These are phyloP conservation scores for Apiotrichum domesticum DNA, from an alignment of 1,284 basidiomycete species.

Conservation along the genomic window DNA sequence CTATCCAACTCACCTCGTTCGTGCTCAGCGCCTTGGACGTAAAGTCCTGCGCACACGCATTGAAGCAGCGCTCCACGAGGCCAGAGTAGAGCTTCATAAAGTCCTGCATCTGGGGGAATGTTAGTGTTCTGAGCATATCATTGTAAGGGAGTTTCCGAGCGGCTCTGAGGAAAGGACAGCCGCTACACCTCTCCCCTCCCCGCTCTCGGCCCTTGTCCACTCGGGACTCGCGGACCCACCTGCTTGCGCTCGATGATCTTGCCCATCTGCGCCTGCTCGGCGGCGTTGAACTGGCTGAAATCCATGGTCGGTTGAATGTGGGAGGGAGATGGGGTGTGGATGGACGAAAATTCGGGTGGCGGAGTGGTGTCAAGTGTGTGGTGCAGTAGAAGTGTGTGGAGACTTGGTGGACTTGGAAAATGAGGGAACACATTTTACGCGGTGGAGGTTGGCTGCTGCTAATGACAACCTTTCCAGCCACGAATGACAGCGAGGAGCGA, in stretches of 20 bases:
- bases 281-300: conserved; percentile 72
- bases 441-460: too few species aligned
- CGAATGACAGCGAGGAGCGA: too few species aligned
- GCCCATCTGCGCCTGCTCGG: conserved; percentile 85
- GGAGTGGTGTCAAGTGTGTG: too few species aligned
- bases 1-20: conserved; percentile 67
- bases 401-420: too few species aligned
- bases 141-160: too few species aligned
- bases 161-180: too few species aligned
- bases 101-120: conserved; percentile 78
- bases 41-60: conserved; percentile 90
- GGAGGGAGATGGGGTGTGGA: background rate
- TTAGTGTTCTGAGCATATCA: too few species aligned
- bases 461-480: too few species aligned
- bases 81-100: conserved; percentile 94
- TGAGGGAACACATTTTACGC: too few species aligned
- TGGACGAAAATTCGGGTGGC: background rate
- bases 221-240: conserved; percentile 47
- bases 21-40: conserved; percentile 86
- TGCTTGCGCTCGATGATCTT: conserved; percentile 87
- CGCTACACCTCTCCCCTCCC: too few species aligned
- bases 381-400: too few species aligned
- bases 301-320: conserved; percentile 56
- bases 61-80: conserved; percentile 94
- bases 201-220: too few species aligned